These are phyloP conservation scores for Forsythia viridissima DNA, from an alignment of 257 asterid species.

Conservation along the genomic window DNA sequence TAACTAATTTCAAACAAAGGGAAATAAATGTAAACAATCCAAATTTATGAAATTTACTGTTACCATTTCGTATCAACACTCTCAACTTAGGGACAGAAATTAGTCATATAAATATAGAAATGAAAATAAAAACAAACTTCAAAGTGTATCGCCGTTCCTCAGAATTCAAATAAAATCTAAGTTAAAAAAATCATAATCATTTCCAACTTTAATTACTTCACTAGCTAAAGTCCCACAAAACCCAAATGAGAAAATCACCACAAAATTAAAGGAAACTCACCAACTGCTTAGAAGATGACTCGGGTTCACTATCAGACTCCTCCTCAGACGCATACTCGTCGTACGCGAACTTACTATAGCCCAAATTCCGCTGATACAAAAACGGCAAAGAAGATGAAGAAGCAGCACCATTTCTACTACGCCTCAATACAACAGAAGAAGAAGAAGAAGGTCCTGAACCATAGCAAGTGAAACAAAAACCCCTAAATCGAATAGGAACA, in stretches of 20 bases:
- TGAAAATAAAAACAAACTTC: neutral
- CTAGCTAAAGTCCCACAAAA: neutral
- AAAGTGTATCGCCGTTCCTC: neutral
- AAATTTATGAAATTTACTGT: neutral
- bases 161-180: neutral
- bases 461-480: slow-evolving; percentile 34
- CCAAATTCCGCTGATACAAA: slow-evolving; percentile 54
- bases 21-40: neutral
- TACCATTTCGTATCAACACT: neutral
- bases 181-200: neutral
- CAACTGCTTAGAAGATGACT: slow-evolving; percentile 66
- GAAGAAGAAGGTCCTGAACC: slow-evolving; percentile 36
- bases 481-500: slow-evolving; percentile 20
- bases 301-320: slow-evolving; percentile 54
- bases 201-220: neutral
- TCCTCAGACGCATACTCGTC: slow-evolving; percentile 72
- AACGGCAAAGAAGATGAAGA: slow-evolving; percentile 43
- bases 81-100: neutral
- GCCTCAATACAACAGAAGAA: slow-evolving; percentile 35
- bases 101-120: neutral
- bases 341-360: slow-evolving; percentile 70
- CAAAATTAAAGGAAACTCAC: slow-evolving; percentile 27
- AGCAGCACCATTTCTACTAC: slow-evolving; percentile 35
- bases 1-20: neutral
- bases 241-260: neutral